Percentiles rank a stretch among this genome's conserved stretches.
These are phyloP conservation scores for Botryotinia calthae DNA, from an alignment of 2,329 filamentous ascomycete genomes.

Conservation along the genomic window DNA sequence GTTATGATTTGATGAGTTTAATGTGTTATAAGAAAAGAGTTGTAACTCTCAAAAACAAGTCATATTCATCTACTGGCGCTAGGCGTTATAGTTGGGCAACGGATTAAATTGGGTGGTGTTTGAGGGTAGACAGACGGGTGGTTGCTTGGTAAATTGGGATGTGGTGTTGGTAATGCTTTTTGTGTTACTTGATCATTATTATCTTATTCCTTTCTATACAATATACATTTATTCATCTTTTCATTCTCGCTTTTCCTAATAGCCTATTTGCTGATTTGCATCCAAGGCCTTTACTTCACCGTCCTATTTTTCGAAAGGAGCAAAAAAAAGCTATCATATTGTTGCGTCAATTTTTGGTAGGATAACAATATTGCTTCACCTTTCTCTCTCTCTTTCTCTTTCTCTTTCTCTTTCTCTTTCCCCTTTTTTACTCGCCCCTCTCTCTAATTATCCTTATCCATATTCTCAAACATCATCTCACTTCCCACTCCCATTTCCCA, in stretches of 20 bases:
- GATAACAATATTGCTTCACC: not conserved
- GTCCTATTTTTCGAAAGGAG: not conserved
- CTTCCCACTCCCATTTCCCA: not conserved
- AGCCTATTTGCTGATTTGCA: not conserved
- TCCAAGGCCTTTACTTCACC: too few relatives aligned
- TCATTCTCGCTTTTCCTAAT: too few relatives aligned
- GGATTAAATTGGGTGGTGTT: not conserved
- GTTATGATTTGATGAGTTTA: not conserved
- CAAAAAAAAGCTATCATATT: not conserved
- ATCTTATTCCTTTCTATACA: not conserved
- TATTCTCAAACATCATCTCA: not conserved
- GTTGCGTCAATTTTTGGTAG: not conserved
- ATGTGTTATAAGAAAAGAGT: not conserved
- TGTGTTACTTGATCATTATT: not conserved
- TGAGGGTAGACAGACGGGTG: not conserved
- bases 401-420: not conserved
- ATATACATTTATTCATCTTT: not conserved
- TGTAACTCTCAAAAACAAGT: not conserved
- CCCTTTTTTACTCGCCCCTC: fast-evolving
- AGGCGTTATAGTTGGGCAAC: not conserved
- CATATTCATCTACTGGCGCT: too few relatives aligned
- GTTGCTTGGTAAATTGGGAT: not conserved
- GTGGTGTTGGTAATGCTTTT: not conserved
- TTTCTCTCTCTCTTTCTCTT: not conserved
- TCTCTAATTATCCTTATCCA: not conserved